Percentiles rank a stretch among this genome's conserved stretches.
Conservation (phyloP, 225 moss, liverwort and hornwort genomes). For the Pleurozium schreberi region DNA sequence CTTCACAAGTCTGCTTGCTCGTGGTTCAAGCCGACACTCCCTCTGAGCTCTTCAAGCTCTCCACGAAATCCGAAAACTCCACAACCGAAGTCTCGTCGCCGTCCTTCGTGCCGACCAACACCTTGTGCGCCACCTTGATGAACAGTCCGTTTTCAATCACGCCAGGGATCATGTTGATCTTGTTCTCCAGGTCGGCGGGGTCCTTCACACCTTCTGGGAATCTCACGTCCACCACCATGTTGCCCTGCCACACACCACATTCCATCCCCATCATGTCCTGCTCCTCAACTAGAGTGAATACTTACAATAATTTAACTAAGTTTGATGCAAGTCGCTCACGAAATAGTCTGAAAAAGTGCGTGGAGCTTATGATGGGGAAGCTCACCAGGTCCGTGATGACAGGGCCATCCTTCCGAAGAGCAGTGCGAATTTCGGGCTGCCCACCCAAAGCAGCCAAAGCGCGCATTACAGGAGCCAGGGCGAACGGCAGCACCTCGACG, state of each 20-base stretch:
- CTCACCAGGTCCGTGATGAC: slow-evolving; percentile 74
- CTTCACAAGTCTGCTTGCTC: background rate
- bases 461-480: slow-evolving; percentile 85
- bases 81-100: slow-evolving; percentile 71
- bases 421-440: slow-evolving; percentile 83
- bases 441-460: slow-evolving; percentile 75
- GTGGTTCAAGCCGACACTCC: slow-evolving; percentile 35
- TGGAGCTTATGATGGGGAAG: background rate
- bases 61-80: slow-evolving; percentile 84
- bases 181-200: background rate
- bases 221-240: background rate
- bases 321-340: background rate
- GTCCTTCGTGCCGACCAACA: slow-evolving; percentile 20
- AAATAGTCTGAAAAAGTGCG: background rate
- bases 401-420: slow-evolving; percentile 88
- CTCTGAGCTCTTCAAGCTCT: slow-evolving; percentile 61
- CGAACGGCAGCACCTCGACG: slow-evolving; percentile 82
- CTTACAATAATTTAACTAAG: background rate
- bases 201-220: background rate
- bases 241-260: background rate
- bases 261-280: background rate
- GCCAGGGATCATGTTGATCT: background rate
- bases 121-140: background rate
- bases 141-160: background rate
- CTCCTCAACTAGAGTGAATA: background rate